These are phyloP conservation scores for Candida maris DNA, from an alignment of 805 yeast species.

Conservation along the genomic window DNA sequence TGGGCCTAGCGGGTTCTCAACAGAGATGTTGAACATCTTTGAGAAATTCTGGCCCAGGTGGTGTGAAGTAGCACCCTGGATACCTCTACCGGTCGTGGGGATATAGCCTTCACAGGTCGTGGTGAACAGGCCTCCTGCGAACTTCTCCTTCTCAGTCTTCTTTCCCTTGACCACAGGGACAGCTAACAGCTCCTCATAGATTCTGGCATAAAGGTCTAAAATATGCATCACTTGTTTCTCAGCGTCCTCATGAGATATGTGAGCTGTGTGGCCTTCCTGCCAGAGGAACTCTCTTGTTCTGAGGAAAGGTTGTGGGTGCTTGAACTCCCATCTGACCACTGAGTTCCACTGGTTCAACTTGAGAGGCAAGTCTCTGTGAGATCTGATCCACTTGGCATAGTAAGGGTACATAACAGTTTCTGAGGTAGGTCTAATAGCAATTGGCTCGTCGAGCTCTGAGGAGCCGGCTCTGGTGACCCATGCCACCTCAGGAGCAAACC, in stretches of 20 bases:
- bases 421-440: slow-evolving; percentile 98
- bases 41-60: slow-evolving; percentile 97
- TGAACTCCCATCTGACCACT: slow-evolving; percentile 99
- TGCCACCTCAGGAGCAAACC: slow-evolving; percentile 99
- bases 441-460: slow-evolving; percentile 94
- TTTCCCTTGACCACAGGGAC: slow-evolving; percentile 95
- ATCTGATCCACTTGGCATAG: slow-evolving; percentile 98
- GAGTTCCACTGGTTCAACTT: slow-evolving; percentile 99
- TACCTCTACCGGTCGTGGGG: slow-evolving; percentile 99
- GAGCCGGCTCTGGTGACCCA: slow-evolving; percentile 98
- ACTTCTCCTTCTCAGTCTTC: slow-evolving; percentile 96
- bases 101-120: slow-evolving; percentile 96
- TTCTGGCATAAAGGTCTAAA: slow-evolving; percentile 76
- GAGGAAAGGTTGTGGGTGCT: slow-evolving; percentile 98
- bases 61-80: slow-evolving; percentile 98
- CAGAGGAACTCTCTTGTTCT: slow-evolving; percentile 98
- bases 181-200: slow-evolving; percentile 90
- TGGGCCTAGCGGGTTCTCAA: slow-evolving; percentile 89
- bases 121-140: slow-evolving; percentile 96
- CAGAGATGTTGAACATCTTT: slow-evolving; percentile 94
- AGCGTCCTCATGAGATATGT: slow-evolving; percentile 79
- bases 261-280: slow-evolving; percentile 99
- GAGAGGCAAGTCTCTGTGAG: slow-evolving; percentile 96
- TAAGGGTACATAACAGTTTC: slow-evolving; percentile 99
- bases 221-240: slow-evolving; percentile 79